A percentile compares a stretch with the other conserved stretches of the same genome.
Evolutionary conservation across 345 rosid genomes (phyloP).

Genomic region (Dimocarpus longan): DNA sequence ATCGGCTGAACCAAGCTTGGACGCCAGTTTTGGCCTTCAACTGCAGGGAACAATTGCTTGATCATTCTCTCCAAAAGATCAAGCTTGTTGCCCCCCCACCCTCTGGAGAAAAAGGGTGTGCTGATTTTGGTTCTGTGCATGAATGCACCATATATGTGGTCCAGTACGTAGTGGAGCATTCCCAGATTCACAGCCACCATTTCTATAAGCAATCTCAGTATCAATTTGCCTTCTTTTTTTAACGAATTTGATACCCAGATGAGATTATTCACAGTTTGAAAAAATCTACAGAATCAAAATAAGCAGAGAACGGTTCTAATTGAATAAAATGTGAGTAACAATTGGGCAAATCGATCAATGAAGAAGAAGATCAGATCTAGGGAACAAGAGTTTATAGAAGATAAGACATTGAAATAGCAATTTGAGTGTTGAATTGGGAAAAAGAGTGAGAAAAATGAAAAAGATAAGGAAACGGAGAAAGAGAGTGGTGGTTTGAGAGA

Average conservation of each 20-base stretch:
- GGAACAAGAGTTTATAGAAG: not conserved
- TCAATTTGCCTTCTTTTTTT: too few relatives aligned
- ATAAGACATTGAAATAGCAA: not conserved
- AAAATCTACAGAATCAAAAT: not conserved
- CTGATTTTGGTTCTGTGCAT: constrained; percentile 82
- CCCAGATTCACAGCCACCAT: constrained; percentile 90
- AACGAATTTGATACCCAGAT: constrained; percentile 15
- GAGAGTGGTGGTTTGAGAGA: not conserved
- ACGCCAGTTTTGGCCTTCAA: constrained; percentile 71
- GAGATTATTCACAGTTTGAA: not conserved
- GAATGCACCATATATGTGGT: constrained; percentile 90
- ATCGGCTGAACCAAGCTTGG: constrained; percentile 67
- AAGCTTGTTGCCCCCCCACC: constrained; percentile 95
- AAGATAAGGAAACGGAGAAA: not conserved
- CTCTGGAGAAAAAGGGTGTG: constrained; percentile 87
- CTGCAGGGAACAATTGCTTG: constrained; percentile 70
- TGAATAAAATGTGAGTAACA: too few relatives aligned
- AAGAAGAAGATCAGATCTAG: not conserved
- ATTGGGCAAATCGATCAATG: not conserved
- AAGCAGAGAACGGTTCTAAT: constrained; percentile 3
- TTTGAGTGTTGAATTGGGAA: not conserved
- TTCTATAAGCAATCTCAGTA: constrained; percentile 17
- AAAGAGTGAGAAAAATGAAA: not conserved
- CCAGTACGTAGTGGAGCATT: constrained; percentile 85
- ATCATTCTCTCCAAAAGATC: constrained; percentile 81